Evolutionary conservation across 768 basidiomycete genomes (phyloP).

Genomic region (Amanita inopinata): DNA sequence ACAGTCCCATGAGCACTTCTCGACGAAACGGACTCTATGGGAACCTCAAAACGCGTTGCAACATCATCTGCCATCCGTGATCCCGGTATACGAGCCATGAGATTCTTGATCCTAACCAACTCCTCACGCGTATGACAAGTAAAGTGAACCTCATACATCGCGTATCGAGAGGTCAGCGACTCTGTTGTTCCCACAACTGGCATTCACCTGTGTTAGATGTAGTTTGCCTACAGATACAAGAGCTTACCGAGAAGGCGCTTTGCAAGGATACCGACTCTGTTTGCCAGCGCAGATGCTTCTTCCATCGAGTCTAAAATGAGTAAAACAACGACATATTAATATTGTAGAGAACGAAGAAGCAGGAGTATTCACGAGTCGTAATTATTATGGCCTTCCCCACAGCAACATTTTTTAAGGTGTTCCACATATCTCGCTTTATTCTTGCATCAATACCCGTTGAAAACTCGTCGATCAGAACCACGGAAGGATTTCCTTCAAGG

Average conservation of each 20-base stretch:
- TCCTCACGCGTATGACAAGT: conserved; percentile 57
- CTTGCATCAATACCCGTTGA: conserved; percentile 78
- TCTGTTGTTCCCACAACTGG: conserved; percentile 60
- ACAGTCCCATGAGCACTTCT: conserved; percentile 23
- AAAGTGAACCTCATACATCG: conserved; percentile 72
- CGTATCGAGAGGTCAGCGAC: conserved; percentile 54
- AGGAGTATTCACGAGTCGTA: conserved; percentile 49
- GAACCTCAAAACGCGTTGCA: conserved; percentile 68
- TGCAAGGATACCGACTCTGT: conserved; percentile 68
- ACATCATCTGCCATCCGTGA: conserved; percentile 64
- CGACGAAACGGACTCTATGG: conserved; percentile 26
- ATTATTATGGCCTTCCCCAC: conserved; percentile 63
- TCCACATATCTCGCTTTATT: conserved; percentile 82
- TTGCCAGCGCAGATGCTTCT: conserved; percentile 71
- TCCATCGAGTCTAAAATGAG: conserved; percentile 61
- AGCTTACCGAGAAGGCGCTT: conserved; percentile 54
- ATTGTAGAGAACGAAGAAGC: not conserved
- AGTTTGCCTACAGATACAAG: not conserved
- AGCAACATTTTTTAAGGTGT: conserved; percentile 53
- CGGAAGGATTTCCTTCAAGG: conserved; percentile 64
- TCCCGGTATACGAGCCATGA: conserved; percentile 56
- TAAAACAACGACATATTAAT: not conserved
- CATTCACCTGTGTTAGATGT: not conserved
- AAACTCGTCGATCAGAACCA: conserved; percentile 76
- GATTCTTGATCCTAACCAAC: conserved; percentile 39